Conservation (phyloP, 202 grass and related monocot species). For the Setaria viridis region DNA sequence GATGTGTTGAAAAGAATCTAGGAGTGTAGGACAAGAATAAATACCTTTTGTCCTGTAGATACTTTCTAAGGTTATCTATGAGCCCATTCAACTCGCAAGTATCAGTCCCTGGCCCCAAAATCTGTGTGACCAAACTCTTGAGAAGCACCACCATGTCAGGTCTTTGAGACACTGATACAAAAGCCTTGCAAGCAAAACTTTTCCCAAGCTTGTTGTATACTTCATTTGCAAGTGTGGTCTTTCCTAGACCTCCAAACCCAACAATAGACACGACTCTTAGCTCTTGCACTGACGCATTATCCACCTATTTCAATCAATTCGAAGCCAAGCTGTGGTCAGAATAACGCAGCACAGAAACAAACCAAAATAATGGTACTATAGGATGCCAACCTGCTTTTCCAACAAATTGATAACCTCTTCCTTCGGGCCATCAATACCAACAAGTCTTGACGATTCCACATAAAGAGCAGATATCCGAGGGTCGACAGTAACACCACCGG, state of each 20-base stretch:
- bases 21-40: background rate
- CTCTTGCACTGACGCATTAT: background rate
- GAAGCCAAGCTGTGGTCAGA: background rate
- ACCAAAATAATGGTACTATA: background rate
- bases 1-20: background rate
- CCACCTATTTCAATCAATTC: background rate
- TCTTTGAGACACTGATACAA: conserved; percentile 18
- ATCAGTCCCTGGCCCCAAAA: background rate
- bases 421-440: conserved; percentile 7
- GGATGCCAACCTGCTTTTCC: background rate
- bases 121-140: background rate
- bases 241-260: conserved; percentile 12
- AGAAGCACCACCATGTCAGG: background rate
- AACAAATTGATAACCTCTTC: conserved; percentile 4
- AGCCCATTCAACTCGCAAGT: background rate
- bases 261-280: conserved; percentile 15
- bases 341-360: background rate
- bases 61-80: background rate
- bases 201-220: background rate
- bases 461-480: background rate
- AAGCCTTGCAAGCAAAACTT: background rate
- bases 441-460: background rate
- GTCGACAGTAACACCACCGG: background rate
- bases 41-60: background rate
- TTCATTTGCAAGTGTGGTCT: background rate